A percentile compares a stretch with the other conserved stretches of the same genome.
Evolutionary conservation across 2,329 filamentous ascomycete species (phyloP).

Genomic region (Drechslera avenae): DNA sequence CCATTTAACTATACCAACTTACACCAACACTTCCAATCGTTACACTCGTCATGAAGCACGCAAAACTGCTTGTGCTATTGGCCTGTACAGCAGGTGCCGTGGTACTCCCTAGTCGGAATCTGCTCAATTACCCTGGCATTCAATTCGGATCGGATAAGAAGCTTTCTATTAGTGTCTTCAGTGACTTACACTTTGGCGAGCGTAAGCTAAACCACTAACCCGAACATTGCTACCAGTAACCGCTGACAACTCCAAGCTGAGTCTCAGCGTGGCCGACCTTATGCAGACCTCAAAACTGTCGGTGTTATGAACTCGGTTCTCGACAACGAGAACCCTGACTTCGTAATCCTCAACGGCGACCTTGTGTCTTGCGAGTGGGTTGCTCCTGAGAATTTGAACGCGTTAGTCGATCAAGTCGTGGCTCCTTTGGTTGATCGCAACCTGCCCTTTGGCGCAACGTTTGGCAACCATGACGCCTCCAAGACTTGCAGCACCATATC

Average conservation of each 20-base stretch:
- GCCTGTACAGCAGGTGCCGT: constrained; percentile 8
- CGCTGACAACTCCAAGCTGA: constrained; percentile 18
- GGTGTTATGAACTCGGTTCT: constrained; percentile 64
- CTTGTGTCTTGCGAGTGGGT: constrained; percentile 68
- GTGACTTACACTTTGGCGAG: constrained; percentile 75
- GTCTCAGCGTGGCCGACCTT: constrained; percentile 9
- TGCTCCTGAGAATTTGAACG: constrained; percentile 20
- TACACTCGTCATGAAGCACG: constrained; percentile 24
- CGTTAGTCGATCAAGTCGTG: constrained; percentile 32
- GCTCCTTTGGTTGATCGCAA: constrained; percentile 58
- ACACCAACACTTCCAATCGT: neutral
- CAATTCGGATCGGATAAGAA: constrained; percentile 40
- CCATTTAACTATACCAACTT: neutral
- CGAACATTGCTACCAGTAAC: too few relatives aligned
- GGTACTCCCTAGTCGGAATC: neutral
- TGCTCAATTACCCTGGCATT: constrained; percentile 30
- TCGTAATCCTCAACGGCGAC: constrained; percentile 74
- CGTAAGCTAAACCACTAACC: constrained; percentile 51
- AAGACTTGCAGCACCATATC: constrained; percentile 30
- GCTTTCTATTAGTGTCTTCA: constrained; percentile 64
- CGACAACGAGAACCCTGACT: constrained; percentile 59
- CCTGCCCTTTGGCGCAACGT: constrained; percentile 69
- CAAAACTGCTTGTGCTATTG: constrained; percentile 20
- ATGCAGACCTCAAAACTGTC: constrained; percentile 63
- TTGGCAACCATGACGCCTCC: constrained; percentile 69